A percentile compares a stretch with the other conserved stretches of the same genome.
Conservation (phyloP, 1,284 basidiomycete species). For the Uromyces viciae-fabae region DNA sequence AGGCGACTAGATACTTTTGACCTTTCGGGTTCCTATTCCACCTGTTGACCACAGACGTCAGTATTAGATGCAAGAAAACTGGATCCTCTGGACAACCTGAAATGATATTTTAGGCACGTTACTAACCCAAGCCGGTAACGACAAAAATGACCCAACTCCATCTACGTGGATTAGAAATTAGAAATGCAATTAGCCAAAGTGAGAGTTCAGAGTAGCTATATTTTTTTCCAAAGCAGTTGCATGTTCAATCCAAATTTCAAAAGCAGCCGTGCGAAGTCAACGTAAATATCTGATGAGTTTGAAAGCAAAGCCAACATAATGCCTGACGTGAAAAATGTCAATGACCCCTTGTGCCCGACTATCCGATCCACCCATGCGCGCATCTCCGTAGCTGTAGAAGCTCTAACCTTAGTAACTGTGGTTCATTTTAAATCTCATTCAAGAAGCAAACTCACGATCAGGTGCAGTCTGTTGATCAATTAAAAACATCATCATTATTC, state of each 20-base stretch:
- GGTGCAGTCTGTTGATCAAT: constrained; percentile 23
- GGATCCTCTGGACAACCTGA: too few species aligned
- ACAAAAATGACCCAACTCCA: constrained; percentile 26
- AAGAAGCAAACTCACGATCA: neutral
- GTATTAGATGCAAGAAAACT: too few species aligned
- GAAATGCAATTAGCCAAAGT: neutral
- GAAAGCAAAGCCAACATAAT: neutral
- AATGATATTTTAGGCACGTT: too few species aligned
- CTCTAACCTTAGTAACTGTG: neutral
- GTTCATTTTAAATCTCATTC: neutral
- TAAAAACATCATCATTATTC: constrained; percentile 39
- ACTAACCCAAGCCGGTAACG: constrained; percentile 7
- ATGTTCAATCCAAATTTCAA: too few species aligned
- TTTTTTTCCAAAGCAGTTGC: too few species aligned
- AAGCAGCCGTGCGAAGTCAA: too few species aligned
- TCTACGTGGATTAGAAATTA: constrained; percentile 16
- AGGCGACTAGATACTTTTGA: neutral
- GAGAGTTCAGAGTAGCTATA: constrained; percentile 27
- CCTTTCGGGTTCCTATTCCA: neutral
- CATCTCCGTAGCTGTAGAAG: constrained; percentile 35
- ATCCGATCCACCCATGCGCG: constrained; percentile 18
- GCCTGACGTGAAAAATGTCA: constrained; percentile 27
- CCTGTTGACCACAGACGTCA: neutral
- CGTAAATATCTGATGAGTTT: neutral
- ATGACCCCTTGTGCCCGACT: constrained; percentile 8